phyloP scores from a whole-genome alignment of 2,329 filamentous ascomycete genomes.

The Tolypocladium ovalisporum region DNA sequence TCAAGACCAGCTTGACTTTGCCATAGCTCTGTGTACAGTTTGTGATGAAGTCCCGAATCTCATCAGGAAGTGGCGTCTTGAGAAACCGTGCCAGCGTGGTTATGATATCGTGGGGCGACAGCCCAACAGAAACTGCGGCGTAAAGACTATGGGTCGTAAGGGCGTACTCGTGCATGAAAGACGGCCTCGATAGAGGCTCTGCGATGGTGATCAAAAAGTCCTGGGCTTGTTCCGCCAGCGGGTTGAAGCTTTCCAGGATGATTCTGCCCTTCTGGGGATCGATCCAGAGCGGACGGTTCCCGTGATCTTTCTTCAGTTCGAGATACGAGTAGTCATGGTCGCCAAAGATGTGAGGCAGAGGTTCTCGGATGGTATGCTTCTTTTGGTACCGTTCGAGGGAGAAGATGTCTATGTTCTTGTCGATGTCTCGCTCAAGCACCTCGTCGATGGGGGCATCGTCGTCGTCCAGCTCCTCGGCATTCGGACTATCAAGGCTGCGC shows the following conservation, averaged over 20 bases:
- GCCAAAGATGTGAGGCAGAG: slow-evolving; percentile 35
- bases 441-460: slow-evolving; percentile 40
- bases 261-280: slow-evolving; percentile 78
- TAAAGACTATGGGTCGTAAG: slow-evolving; percentile 90
- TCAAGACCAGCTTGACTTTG: slow-evolving; percentile 89
- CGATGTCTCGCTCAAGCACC: slow-evolving; percentile 41
- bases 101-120: slow-evolving; percentile 83
- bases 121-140: slow-evolving; percentile 88
- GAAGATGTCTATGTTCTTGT: slow-evolving; percentile 50
- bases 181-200: slow-evolving; percentile 82
- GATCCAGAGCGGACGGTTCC: slow-evolving; percentile 86
- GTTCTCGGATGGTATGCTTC: slow-evolving; percentile 29
- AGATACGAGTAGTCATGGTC: slow-evolving; percentile 69
- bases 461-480: slow-evolving; percentile 35
- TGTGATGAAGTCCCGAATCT: slow-evolving; percentile 65
- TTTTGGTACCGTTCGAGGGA: slow-evolving; percentile 41
- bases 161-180: slow-evolving; percentile 86
- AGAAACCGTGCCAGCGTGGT: slow-evolving; percentile 77
- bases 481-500: slow-evolving; percentile 39
- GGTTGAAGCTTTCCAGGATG: slow-evolving; percentile 88
- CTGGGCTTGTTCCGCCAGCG: slow-evolving; percentile 74
- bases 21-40: slow-evolving; percentile 84
- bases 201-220: slow-evolving; percentile 94
- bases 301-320: slow-evolving; percentile 76
- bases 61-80: slow-evolving; percentile 77